A percentile compares a stretch with the other conserved stretches of the same genome.
phyloP scores from a whole-genome alignment of 306 rosid genomes.

The Citrullus colocynthis region DNA sequence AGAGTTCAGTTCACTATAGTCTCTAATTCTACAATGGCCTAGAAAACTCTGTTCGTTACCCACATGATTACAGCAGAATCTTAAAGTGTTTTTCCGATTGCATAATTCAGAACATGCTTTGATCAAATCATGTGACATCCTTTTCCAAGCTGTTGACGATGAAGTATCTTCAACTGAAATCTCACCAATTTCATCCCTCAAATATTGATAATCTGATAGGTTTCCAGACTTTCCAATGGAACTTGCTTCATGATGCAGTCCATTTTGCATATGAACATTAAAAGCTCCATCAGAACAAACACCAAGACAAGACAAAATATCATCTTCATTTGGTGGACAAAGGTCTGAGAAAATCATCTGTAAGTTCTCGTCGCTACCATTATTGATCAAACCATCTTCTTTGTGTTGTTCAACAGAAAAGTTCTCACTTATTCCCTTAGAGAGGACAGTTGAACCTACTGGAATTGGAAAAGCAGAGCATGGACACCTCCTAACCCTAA shows the following conservation, averaged over 20 bases:
- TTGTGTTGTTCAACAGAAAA: slow-evolving; percentile 28
- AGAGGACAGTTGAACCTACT: slow-evolving; percentile 47
- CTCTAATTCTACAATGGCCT: slow-evolving; percentile 18
- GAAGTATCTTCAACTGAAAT: slow-evolving; percentile 62
- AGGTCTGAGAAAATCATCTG: slow-evolving; percentile 60
- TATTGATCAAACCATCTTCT: slow-evolving; percentile 23
- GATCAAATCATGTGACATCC: slow-evolving; percentile 43
- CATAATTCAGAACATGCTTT: slow-evolving; percentile 46
- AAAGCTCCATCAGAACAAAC: slow-evolving; percentile 22
- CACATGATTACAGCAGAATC: slow-evolving; percentile 59
- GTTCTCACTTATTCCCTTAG: slow-evolving; percentile 24
- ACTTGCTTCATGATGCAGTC: slow-evolving; percentile 19
- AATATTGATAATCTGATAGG: slow-evolving; percentile 15
- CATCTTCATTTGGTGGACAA: slow-evolving; percentile 51
- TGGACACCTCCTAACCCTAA: slow-evolving; percentile 59
- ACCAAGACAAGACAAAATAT: slow-evolving; percentile 51
- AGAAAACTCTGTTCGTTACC: slow-evolving; percentile 23
- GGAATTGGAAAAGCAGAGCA: slow-evolving; percentile 58
- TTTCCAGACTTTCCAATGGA: slow-evolving; percentile 17
- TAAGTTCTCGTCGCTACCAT: slow-evolving; percentile 37
- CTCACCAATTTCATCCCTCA: slow-evolving; percentile 71
- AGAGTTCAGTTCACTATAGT: slow-evolving; percentile 18
- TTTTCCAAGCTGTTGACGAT: slow-evolving; percentile 62
- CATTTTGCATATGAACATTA: slow-evolving; percentile 22
- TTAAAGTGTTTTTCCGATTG: slow-evolving; percentile 45